A percentile compares a stretch with the other conserved stretches of the same genome.
phyloP scores from a whole-genome alignment of 2,329 filamentous ascomycete species.

The Aschersonia sp. region DNA sequence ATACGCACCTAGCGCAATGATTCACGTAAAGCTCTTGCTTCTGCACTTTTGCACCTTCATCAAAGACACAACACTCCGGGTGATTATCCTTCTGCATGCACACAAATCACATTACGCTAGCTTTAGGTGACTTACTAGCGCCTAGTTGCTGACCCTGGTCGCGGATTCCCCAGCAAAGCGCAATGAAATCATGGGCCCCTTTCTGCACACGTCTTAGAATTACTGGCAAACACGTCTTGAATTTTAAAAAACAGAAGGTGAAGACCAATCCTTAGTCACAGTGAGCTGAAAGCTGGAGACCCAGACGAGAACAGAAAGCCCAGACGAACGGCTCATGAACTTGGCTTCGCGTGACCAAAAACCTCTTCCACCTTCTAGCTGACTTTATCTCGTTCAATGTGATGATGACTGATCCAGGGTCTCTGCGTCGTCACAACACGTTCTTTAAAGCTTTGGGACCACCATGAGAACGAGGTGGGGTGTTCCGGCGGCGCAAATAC shows the following conservation, averaged over 20 bases:
- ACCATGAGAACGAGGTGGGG: not conserved
- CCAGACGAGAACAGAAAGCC: not conserved
- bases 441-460: not conserved
- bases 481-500: not conserved
- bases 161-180: not conserved
- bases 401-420: not conserved
- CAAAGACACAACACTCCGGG: not conserved
- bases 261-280: not conserved
- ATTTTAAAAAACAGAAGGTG: not conserved
- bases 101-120: not conserved
- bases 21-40: not conserved
- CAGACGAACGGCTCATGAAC: not conserved
- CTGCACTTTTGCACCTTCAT: not conserved
- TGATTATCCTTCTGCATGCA: not conserved
- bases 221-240: not conserved
- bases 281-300: not conserved
- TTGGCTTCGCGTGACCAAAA: no score
- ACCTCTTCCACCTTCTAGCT: not conserved
- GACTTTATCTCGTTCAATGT: not conserved
- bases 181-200: not conserved
- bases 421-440: not conserved
- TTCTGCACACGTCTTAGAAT: not conserved
- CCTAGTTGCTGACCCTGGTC: not conserved
- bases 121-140: not conserved
- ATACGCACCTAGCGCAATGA: not conserved